These are phyloP conservation scores for Aureobasidium musti DNA, from an alignment of 2,329 filamentous ascomycete species.

Conservation along the genomic window DNA sequence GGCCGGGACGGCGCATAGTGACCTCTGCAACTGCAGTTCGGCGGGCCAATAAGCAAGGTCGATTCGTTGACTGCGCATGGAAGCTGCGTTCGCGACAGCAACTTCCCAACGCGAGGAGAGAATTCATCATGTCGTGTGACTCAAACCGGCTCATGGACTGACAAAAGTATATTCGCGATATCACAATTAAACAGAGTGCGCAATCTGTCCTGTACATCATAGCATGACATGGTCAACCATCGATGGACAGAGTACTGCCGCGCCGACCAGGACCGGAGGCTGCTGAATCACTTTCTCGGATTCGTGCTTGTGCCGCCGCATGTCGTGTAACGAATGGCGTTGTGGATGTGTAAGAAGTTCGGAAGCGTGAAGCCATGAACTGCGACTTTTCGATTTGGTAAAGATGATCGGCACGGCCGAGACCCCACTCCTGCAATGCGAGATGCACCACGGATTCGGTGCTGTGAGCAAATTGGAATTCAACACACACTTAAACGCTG, in stretches of 20 bases:
- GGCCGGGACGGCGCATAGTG: constrained; percentile 10
- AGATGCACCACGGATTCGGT: not conserved
- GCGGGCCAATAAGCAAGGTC: constrained; percentile 10
- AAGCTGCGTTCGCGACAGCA: constrained; percentile 5
- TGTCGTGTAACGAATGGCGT: constrained; percentile 3
- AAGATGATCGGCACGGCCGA: constrained; percentile 7
- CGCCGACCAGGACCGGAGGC: not conserved
- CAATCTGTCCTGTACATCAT: not conserved
- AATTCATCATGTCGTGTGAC: constrained; percentile 2
- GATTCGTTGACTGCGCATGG: constrained; percentile 2
- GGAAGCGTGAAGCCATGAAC: constrained; percentile 3
- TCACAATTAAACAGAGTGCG: not conserved
- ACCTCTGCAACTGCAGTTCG: not conserved
- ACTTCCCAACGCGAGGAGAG: constrained; percentile 10
- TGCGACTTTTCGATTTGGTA: not conserved
- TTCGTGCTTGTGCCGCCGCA: not conserved
- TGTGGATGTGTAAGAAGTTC: not conserved
- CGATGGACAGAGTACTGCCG: not conserved
- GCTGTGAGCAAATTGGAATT: not conserved
- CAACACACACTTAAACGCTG: too few relatives aligned
- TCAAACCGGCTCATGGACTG: not conserved
- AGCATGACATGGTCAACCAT: not conserved
- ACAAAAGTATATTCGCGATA: not conserved
- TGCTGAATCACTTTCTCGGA: not conserved
- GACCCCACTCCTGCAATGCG: not conserved